Percentiles rank a stretch among this genome's conserved stretches.
Conservation (phyloP, 106 monocot species). For the Narthecium ossifragum region DNA sequence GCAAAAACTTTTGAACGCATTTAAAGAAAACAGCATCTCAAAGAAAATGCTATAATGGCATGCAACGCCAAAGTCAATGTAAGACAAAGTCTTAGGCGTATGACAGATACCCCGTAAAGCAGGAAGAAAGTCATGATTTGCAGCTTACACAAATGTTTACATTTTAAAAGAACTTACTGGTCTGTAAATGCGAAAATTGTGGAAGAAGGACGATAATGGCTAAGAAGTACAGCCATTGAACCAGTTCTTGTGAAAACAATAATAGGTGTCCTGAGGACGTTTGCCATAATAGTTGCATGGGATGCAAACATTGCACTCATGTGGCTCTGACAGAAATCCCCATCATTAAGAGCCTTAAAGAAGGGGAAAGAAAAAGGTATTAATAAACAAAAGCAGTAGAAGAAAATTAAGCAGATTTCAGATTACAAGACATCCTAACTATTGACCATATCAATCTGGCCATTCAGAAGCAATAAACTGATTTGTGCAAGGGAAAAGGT, state of each 20-base stretch:
- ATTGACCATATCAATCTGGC: too few relatives aligned
- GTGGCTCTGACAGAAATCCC: constrained; percentile 33
- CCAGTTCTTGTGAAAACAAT: constrained; percentile 96
- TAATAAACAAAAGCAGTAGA: too few relatives aligned
- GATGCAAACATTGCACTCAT: constrained; percentile 87
- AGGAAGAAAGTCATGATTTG: neutral
- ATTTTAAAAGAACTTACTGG: constrained; percentile 43
- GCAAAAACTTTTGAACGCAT: neutral
- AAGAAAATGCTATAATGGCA: too few relatives aligned
- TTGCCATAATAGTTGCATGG: constrained; percentile 75
- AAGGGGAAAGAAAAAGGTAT: neutral
- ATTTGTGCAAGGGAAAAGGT: too few relatives aligned
- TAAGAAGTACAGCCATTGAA: constrained; percentile 88
- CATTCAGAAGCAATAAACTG: too few relatives aligned
- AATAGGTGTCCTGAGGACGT: constrained; percentile 64
- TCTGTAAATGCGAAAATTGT: constrained; percentile 92
- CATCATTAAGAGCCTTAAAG: constrained; percentile 27
- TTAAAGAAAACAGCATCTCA: too few relatives aligned
- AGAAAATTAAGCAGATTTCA: too few relatives aligned
- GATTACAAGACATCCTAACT: too few relatives aligned
- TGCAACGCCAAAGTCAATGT: too few relatives aligned
- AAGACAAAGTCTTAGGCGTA: too few relatives aligned
- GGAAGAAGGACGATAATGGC: constrained; percentile 74
- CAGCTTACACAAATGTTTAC: neutral
- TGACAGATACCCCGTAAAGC: neutral